Base-by-base conservation (phyloP, 2,329 filamentous ascomycete species). In the Cercospora janseana region DNA sequence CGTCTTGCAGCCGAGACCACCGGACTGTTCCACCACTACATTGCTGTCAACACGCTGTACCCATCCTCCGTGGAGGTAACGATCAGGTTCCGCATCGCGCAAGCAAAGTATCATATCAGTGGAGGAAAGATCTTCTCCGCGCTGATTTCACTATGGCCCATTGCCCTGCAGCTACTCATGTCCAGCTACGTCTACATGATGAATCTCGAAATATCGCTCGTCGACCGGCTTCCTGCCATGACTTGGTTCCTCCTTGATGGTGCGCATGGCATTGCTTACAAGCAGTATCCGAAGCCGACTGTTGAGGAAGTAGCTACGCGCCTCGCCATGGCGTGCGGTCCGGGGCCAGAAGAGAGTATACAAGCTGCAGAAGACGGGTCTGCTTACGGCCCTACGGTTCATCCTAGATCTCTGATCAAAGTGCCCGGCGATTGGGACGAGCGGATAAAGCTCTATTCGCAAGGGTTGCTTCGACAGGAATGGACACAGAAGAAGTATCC, bases 1-100 rank as follows among this genome's bases (percentile, higher is more conserved):
- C 71, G 80, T 35, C 72, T 83, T 34, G 80, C 79, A n/a, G 69
- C 76, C n/a, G 79, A 82, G 59, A 79, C 80, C 21, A 71, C 73
- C 15, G 70, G 74, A 45, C 62, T 83, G 38, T 76, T 79, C 6
- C 75, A 82, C 63, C 72, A 77, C 31, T 80, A 78, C 59, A 73
- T 82, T 28, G 63, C 81, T 29, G 72, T 72, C 18, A 80, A 80
- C 58, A 76, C 73, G 2, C 69, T 77, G 8, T 70, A 79, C 58
- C 49, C 46, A 18, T 50, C 42, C 8, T 54, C 54, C 24, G 54
- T 52, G 13, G 47, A 49, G 31, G 37, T 45, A 18, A 44, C 52
- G 4, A 42, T 60, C 12, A 44, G 48, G 28, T 41, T 27, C 3
- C 16, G 34, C 12, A 23, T 54, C 6, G 52, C 52, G 4, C 37